These are phyloP conservation scores for Polytrichum formosum DNA, from an alignment of 225 moss, liverwort and hornwort species.

Conservation along the genomic window DNA sequence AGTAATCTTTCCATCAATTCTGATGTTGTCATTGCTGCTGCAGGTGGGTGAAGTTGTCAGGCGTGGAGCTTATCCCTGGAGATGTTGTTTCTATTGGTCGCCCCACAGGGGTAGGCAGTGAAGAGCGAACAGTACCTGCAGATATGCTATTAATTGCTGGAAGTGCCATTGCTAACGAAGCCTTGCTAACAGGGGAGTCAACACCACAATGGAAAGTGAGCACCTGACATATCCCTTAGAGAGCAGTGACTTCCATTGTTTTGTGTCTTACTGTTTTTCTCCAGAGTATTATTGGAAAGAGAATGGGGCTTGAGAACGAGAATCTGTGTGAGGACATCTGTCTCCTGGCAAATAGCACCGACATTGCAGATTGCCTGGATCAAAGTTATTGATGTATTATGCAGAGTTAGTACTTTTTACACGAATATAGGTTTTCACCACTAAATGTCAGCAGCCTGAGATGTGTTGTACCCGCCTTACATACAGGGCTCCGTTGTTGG, in stretches of 20 bases:
- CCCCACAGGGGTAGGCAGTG: slow-evolving; percentile 82
- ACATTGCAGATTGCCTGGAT: no score
- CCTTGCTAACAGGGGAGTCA: slow-evolving; percentile 94
- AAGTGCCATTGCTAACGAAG: slow-evolving; percentile 94
- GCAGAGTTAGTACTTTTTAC: no score
- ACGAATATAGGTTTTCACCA: no score
- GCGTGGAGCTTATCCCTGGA: slow-evolving; percentile 93
- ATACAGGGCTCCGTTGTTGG: slow-evolving; percentile 71
- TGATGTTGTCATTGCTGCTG: slow-evolving; percentile 9
- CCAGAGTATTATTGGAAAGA: neutral
- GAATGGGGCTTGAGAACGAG: no score
- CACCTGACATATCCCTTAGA: neutral
- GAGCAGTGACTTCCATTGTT: neutral
- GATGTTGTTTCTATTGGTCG: slow-evolving; percentile 97
- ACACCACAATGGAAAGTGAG: slow-evolving; percentile 99
- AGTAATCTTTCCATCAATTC: neutral
- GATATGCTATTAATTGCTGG: slow-evolving; percentile 95
- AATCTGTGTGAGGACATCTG: no score
- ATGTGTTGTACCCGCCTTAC: neutral
- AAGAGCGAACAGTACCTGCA: slow-evolving; percentile 95
- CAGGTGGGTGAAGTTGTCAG: slow-evolving; percentile 97
- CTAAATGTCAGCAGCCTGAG: no score
- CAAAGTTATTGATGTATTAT: no score
- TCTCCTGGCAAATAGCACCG: no score
- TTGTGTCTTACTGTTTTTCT: neutral